Conservation (phyloP, 129 eudicot species). For the Flaveria brownii region DNA sequence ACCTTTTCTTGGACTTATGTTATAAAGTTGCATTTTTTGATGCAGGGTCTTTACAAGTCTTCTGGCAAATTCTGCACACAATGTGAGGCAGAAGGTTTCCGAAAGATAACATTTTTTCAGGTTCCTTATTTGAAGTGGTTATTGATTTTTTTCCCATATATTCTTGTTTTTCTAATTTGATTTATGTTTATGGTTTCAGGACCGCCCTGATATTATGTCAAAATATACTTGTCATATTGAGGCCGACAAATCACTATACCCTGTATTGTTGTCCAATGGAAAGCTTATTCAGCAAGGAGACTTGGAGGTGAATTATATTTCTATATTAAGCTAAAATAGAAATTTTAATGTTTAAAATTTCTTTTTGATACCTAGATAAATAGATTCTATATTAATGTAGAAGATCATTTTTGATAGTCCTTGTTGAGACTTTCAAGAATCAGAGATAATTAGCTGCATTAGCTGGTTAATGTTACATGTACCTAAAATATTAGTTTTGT, state of each 20-base stretch:
- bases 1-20: not conserved
- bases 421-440: slow-evolving; percentile 7
- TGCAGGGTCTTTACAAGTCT: slow-evolving; percentile 95
- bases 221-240: slow-evolving; percentile 92
- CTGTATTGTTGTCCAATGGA: slow-evolving; percentile 85
- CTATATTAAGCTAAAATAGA: not conserved
- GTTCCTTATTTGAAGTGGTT: slow-evolving; percentile 32
- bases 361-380: not conserved
- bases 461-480: not conserved
- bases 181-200: slow-evolving; percentile 42
- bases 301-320: slow-evolving; percentile 57
- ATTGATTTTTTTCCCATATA: not conserved
- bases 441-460: slow-evolving; percentile 1
- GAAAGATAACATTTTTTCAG: slow-evolving; percentile 94
- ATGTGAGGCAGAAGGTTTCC: slow-evolving; percentile 99
- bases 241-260: slow-evolving; percentile 85
- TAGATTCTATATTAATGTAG: not conserved
- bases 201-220: slow-evolving; percentile 98
- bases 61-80: slow-evolving; percentile 98
- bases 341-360: not conserved
- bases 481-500: too few relatives aligned
- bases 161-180: slow-evolving; percentile 16
- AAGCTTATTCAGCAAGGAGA: slow-evolving; percentile 91
- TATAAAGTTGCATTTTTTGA: slow-evolving; percentile 8
- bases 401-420: not conserved